These are phyloP conservation scores for Saturnispora quitensis DNA, from an alignment of 805 yeast species.

Conservation along the genomic window DNA sequence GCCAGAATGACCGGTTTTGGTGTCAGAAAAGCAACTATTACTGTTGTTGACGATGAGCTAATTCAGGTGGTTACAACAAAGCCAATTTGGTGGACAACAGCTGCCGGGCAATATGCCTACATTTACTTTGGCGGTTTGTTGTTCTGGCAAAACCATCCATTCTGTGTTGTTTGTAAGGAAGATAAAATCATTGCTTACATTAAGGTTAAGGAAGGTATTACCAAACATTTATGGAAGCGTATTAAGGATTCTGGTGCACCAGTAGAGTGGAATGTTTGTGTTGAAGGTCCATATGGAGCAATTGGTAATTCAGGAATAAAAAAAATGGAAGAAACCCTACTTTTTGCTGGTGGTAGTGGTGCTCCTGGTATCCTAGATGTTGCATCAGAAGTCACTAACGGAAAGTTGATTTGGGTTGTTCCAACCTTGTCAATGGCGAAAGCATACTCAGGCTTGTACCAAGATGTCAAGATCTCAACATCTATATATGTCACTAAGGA, in stretches of 20 bases:
- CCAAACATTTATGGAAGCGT: constrained; percentile 31
- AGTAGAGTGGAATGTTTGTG: constrained; percentile 22
- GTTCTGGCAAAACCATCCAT: constrained; percentile 70
- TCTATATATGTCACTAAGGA: constrained; percentile 33
- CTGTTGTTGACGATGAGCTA: constrained; percentile 23
- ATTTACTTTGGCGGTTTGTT: constrained; percentile 43
- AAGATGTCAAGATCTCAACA: constrained; percentile 21
- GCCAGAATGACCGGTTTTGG: constrained; percentile 20
- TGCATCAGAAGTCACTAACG: constrained; percentile 23
- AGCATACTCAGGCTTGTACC: constrained; percentile 30
- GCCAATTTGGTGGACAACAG: constrained; percentile 40
- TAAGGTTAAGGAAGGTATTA: constrained; percentile 45
- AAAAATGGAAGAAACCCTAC: constrained; percentile 40
- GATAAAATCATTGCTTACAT: constrained; percentile 32
- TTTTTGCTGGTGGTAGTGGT: constrained; percentile 68
- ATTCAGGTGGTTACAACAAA: constrained; percentile 39
- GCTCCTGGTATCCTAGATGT: constrained; percentile 47
- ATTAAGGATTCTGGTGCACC: constrained; percentile 13
- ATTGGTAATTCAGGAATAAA: constrained; percentile 42
- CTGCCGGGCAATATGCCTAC: constrained; percentile 49
- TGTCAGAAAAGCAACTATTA: constrained; percentile 17
- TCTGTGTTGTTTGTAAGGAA: constrained; percentile 40
- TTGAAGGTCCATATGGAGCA: constrained; percentile 58
- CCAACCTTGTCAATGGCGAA: constrained; percentile 37
- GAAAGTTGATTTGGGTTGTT: constrained; percentile 53